Conservation (phyloP, 169 alveolate genomes). For the Theileria equi region DNA sequence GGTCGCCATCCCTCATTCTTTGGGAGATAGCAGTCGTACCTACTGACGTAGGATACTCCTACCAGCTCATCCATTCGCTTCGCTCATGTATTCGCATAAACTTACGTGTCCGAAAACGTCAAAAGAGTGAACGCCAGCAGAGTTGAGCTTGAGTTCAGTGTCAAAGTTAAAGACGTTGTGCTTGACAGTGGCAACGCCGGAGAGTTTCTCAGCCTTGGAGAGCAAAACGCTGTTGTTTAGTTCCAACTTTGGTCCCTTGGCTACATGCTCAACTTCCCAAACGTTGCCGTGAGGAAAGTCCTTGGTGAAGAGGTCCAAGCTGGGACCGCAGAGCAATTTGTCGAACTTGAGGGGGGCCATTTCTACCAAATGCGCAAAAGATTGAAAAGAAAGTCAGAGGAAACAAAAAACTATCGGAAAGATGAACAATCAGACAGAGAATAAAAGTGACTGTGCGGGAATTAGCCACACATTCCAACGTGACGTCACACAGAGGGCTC, state of each 20-base stretch:
- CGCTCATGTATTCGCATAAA: too few species aligned
- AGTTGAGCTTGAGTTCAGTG: constrained; percentile 36
- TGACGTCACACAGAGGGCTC: background rate
- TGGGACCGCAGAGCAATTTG: constrained; percentile 51
- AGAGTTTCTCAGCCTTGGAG: constrained; percentile 16
- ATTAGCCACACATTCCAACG: background rate
- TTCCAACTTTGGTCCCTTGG: constrained; percentile 14
- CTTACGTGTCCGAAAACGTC: constrained; percentile 36
- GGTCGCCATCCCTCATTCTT: too few species aligned
- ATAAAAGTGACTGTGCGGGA: background rate
- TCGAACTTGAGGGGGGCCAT: constrained; percentile 60
- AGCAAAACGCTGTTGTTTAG: constrained; percentile 29
- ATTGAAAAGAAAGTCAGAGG: background rate
- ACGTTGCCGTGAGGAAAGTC: constrained; percentile 53
- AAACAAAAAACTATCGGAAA: background rate
- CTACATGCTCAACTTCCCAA: constrained; percentile 53
- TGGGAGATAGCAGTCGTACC: too few species aligned
- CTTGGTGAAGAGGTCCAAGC: constrained; percentile 48
- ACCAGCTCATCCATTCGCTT: too few species aligned
- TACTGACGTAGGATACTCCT: too few species aligned
- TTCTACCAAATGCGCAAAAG: constrained; percentile 11
- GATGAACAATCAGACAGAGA: background rate
- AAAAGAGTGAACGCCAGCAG: constrained; percentile 30
- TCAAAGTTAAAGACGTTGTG: constrained; percentile 2
- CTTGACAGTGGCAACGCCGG: constrained; percentile 43